Evolutionary conservation across 2,329 filamentous ascomycete genomes (phyloP), one percentile per base, ranked within the genome.

Genomic region (Aspergillus persii): DNA sequence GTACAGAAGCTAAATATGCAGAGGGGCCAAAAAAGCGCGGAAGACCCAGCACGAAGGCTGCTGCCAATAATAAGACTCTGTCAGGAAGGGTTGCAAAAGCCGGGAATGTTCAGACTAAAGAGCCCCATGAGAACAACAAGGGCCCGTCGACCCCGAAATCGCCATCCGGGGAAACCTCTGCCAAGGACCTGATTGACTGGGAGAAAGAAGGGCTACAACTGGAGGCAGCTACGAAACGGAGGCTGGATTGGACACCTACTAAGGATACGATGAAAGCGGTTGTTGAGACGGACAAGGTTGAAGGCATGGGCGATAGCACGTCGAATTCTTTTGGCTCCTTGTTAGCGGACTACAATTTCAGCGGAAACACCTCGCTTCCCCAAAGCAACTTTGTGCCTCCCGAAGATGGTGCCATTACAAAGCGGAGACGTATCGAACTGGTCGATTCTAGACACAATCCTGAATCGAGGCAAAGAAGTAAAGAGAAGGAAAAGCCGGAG

Each of bases 201-300:
- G 59, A 64, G 54, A 50, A 62, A 30, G 57, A 68, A 58, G 60
- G 63, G 4, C 54, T 77, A 29, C 67, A 74, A n/a, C 56, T 77
- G 27, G 74, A 74, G 61, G 61, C 70, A 50, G 89, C 88, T 7
- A 71, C 83, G 29, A 78, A 76, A 50, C 80, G 89, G 60, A 81
- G 86, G 60, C 68, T 76, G 12, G 81, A 87, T 59, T 92, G 89
- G 90, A 92, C 90, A 1, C 89, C 89, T 2, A 83, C 86, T 3
- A 80, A 78, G 50, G 69, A 78, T 36, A 79, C 78, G 47, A 65
- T 64, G 1, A 58, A 70, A 3, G 60, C 69, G 58, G 66, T 61
- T 44, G 63, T 61, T 33, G 65, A 68, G 44, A 59, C 65, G 33
- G 62, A 61, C 27, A 53, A 57, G 18, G 52, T 48, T 1, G 52